Evolutionary conservation across 177 flowering plant species (phyloP), one percentile per base, ranked within the genome.

Genomic region (Telopea speciosissima): DNA sequence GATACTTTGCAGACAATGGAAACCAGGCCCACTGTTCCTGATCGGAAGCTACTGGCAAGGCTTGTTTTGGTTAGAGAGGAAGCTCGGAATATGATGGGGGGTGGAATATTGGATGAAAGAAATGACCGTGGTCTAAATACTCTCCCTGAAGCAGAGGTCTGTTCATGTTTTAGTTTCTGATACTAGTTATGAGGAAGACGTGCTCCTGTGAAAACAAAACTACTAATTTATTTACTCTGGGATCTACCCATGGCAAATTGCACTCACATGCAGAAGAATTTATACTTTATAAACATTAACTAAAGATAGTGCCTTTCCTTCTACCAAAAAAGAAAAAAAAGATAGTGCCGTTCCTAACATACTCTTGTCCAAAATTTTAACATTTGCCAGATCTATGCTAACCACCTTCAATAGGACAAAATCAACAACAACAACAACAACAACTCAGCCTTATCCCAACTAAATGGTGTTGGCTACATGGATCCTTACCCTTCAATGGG

Each of bases 31-130:
- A 77, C 72, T 26, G 81, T 95, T 75, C 99, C 96, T 65, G 99
- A 95, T 73, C 70, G 97, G 44, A 92, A 92, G 82, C 83, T 95
- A 21, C 94, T 95, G 65, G 93, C 97, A 40, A 87, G 99, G 80
- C 97, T 92, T 75, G 97, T 95, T 76, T 81, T 92, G 78, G 88
- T 95, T 68, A 87, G 97, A 82, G 97, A 95, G 82, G 99, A 95
- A 80, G 96, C 99, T 76, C 84, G 93, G 64, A 87, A 89, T 78
- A 89, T 95, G 99, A 89, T 95, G 99, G 99, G 99, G 71, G 97
- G 99, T 78, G 97, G 99, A 73, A 85, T 95, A 72, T 80, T 92
- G 68, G 99, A 95, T 82, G 97, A 89, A 80, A 87, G 99, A 82
- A 90, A 95, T 83, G 90, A 91, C 68, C 90, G 96, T 52, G 99